A percentile compares a stretch with the other conserved stretches of the same genome.
Conservation (phyloP, 2,329 filamentous ascomycete species). For the Incumbomyces lentus region DNA sequence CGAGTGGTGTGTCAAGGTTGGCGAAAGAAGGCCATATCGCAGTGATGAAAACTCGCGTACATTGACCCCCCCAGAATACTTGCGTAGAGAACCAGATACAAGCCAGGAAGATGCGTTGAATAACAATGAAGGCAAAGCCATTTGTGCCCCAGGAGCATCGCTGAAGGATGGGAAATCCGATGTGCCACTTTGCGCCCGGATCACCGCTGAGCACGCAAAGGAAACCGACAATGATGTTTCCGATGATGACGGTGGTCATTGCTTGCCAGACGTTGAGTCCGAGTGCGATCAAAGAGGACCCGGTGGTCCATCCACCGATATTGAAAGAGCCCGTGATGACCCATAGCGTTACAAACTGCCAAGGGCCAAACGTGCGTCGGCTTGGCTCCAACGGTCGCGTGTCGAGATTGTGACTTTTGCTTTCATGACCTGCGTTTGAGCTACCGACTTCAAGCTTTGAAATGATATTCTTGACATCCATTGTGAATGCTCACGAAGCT, state of each 20-base stretch:
- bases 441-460: conserved; percentile 6
- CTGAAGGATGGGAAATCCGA: conserved; percentile 22
- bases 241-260: conserved; percentile 21
- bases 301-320: conserved; percentile 23
- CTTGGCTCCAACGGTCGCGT: conserved; percentile 57
- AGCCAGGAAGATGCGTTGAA: conserved; percentile 15
- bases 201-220: conserved; percentile 18
- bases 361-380: conserved; percentile 70
- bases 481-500: no score
- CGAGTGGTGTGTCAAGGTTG: conserved; percentile 26
- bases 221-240: conserved; percentile 16
- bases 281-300: conserved; percentile 20
- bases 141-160: conserved; percentile 20
- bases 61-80: conserved; percentile 11
- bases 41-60: conserved; percentile 16
- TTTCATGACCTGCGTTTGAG: background rate
- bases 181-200: conserved; percentile 20
- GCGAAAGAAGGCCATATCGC: conserved; percentile 19
- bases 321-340: conserved; percentile 8
- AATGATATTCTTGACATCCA: background rate
- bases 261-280: conserved; percentile 22
- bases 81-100: conserved; percentile 16
- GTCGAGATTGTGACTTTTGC: conserved; percentile 1
- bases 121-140: conserved; percentile 17
- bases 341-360: conserved; percentile 53